Evolutionary conservation across 192 early-diverging fungal species (phyloP).

Genomic region (Coemansia sp.): DNA sequence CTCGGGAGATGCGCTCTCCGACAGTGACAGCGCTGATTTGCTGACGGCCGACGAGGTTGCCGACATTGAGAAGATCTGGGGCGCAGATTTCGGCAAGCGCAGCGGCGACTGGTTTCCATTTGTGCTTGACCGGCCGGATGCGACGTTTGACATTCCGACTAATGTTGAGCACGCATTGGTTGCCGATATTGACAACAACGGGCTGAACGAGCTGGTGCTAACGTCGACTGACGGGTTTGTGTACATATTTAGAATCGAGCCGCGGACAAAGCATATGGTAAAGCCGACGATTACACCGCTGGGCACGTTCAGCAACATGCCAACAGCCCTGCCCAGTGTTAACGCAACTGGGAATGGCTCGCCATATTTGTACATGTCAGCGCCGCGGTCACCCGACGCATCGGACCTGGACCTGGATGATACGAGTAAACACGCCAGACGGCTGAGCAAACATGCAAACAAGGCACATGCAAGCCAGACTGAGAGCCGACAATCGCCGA

Average conservation of each 20-base stretch:
- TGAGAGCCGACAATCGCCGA: neutral
- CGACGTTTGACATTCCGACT: constrained; percentile 50
- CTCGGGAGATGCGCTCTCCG: constrained; percentile 29
- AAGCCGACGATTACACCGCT: constrained; percentile 40
- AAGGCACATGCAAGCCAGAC: neutral
- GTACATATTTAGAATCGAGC: constrained; percentile 52
- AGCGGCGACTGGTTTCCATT: constrained; percentile 56
- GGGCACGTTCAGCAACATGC: constrained; percentile 41
- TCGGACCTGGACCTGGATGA: constrained; percentile 40
- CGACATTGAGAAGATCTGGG: constrained; percentile 55
- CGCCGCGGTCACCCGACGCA: constrained; percentile 48
- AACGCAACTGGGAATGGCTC: constrained; percentile 48
- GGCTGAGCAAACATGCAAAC: neutral
- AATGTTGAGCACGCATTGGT: constrained; percentile 57
- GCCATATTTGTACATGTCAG: constrained; percentile 53
- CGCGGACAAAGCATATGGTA: constrained; percentile 38
- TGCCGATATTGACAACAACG: constrained; percentile 51
- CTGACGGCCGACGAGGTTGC: constrained; percentile 41
- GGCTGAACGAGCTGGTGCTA: constrained; percentile 55
- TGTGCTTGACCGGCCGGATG: constrained; percentile 46
- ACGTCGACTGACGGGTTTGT: constrained; percentile 56
- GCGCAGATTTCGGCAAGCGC: constrained; percentile 49
- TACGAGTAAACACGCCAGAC: neutral
- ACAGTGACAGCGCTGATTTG: constrained; percentile 17
- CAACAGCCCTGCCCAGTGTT: constrained; percentile 42